Percentiles rank a stretch among this genome's conserved stretches.
Conservation (phyloP, 2,329 filamentous ascomycete species). For the Verticillium klebahnii region DNA sequence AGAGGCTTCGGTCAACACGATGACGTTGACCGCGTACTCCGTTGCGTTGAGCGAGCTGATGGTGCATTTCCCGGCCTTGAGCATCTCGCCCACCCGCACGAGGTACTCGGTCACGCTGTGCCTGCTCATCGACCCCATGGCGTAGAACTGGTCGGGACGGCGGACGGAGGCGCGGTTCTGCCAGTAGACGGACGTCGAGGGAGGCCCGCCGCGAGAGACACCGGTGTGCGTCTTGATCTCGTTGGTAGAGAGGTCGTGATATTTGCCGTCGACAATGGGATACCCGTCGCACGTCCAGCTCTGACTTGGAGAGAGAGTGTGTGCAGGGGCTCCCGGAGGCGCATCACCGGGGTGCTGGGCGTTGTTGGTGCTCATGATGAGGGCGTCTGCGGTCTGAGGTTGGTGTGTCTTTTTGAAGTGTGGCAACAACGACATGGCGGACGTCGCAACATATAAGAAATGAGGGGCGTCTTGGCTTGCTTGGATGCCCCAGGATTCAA, state of each 20-base stretch:
- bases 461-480: too few species aligned
- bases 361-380: too few species aligned
- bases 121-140: neutral
- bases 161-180: neutral
- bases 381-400: too few species aligned
- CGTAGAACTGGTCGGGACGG: neutral
- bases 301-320: too few species aligned
- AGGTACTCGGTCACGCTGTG: slow-evolving; percentile 1
- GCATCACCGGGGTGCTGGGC: too few species aligned
- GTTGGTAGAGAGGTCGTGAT: slow-evolving; percentile 4
- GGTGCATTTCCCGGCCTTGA: neutral
- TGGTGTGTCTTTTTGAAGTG: too few species aligned
- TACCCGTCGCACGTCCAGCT: slow-evolving; percentile 7
- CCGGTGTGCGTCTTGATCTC: slow-evolving; percentile 7
- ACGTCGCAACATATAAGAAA: too few species aligned
- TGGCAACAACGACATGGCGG: too few species aligned
- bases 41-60: slow-evolving; percentile 1
- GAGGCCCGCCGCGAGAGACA: neutral
- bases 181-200: slow-evolving; percentile 1
- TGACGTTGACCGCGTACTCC: slow-evolving; percentile 3
- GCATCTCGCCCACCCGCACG: slow-evolving; percentile 2
- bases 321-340: too few species aligned
- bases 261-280: slow-evolving; percentile 10
- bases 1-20: slow-evolving; percentile 1
- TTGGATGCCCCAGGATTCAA: too few species aligned